Base-by-base conservation (phyloP, 345 rosid genomes). In the Erucastrum elatum region DNA sequence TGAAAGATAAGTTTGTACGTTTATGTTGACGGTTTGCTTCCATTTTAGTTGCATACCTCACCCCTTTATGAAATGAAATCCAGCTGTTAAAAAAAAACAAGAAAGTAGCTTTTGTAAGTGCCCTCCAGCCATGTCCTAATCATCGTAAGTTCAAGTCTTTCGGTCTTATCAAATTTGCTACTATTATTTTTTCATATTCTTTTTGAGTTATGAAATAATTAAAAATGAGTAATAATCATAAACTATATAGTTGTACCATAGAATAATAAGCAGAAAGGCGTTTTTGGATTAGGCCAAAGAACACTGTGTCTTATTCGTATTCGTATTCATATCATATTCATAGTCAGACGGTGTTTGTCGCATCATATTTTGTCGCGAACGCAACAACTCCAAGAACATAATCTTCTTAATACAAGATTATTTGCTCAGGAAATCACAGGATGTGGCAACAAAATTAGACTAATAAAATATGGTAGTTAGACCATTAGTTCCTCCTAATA, bases 51-150 rank as follows among this genome's bases (percentile, higher is more conserved):
- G 31, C 31, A 2, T 29, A 29, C 31, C 31, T 29, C 31, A 29
- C 31, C 31, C 31, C 31, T 29, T 29, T 29, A 29, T 29, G 31
- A 29, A 29, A 29, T 29, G 31, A 29, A 29, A 29, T 29, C 3
- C 31, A 29, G 31, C 31, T 29, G 31, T 29, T 29, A 29, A 29
- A 75, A 29, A 75, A 51, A 9, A 75, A 75, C 33, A 66, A 67
- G 12, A 67, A 75, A 56, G n/a, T 41, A 76, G 9, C 74, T 76
- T 68, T 33, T 46, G 64, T 13, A 76, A 75, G 74, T 68, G 80
- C 80, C 34, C 68, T 60, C 80, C 80, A 76, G 49, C 63, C 68
- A 68, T 41, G 58, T 56, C 33, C 46, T 69, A 67, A 76, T 76
- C 80, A 76, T 76, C 68, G 29, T 8, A 31, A 31, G 35, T 76